Base-by-base conservation (phyloP, 768 basidiomycete genomes). In the Boletus rex-veris region DNA sequence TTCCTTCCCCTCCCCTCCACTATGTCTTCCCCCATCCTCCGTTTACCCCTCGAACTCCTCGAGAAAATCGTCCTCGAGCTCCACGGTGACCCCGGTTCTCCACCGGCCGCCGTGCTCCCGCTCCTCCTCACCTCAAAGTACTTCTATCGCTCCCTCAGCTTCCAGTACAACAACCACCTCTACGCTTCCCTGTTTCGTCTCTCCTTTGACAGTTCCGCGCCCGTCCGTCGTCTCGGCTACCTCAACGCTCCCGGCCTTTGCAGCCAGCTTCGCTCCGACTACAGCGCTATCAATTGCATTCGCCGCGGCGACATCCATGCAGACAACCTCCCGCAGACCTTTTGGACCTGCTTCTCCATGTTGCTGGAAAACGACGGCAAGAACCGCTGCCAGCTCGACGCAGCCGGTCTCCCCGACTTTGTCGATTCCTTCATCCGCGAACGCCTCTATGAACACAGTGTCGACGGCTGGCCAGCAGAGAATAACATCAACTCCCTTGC, bases 291-390 rank as follows among this genome's bases (percentile, higher is more conserved):
- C 48, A 56, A 50, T 18, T 61, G 55, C 42, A 61, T 77, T 46
- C 67, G 75, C 51, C 43, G 57, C 2, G 58, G 63, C 26, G 58
- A 78, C 51, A 59, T 75, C 40, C 55, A 69, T 19, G 74, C 80
- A 14, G 26, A 50, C 21, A 35, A 52, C 35, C 19, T 73, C 53
- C 58, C 65, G 12, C 59, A 68, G 0, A 61, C 70, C 1, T 73
- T 89, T 19, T 79, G 77, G 69, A 70, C 68, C 0, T 74, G 75
- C 6, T 81, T 78, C 48, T 60, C 85, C 40, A 79, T 89, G 75
- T 65, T 85, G 66, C 69, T 80, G 4, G 86, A 88, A 57, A 82
- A 85, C 68, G 86, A 88, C 67, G 85, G 84, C 33, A 77, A 77
- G 64, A 89, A 89, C 64, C 73, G 74, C 35, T 69, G 60, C 4